A percentile compares a stretch with the other conserved stretches of the same genome.
Conservation (phyloP, 83 land plant genomes). For the Larix sibirica region DNA sequence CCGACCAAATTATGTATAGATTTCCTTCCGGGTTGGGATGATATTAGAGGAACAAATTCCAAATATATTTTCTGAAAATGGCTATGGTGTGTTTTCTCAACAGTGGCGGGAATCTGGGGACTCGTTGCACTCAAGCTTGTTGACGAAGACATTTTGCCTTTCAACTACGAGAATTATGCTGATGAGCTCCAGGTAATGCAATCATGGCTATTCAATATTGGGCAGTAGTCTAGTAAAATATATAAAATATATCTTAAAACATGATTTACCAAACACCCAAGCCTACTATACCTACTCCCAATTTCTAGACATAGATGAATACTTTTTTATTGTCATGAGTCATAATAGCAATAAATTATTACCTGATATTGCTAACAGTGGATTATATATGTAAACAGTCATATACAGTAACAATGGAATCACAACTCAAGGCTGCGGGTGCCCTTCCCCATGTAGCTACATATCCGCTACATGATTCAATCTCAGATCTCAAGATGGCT, state of each 20-base stretch:
- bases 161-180: slow-evolving; percentile 68
- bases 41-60: not conserved
- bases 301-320: too few relatives aligned
- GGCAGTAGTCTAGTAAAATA: too few relatives aligned
- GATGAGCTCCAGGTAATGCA: slow-evolving; percentile 54
- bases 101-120: slow-evolving; percentile 80
- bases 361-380: too few relatives aligned
- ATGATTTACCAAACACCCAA: too few relatives aligned
- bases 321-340: too few relatives aligned
- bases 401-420: not conserved
- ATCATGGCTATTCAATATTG: not conserved
- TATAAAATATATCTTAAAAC: too few relatives aligned
- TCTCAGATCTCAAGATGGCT: not conserved
- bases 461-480: not conserved
- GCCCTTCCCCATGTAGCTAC: not conserved
- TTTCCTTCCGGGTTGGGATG: not conserved
- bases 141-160: slow-evolving; percentile 65
- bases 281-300: too few relatives aligned
- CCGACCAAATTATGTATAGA: not conserved
- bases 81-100: not conserved
- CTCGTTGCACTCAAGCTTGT: slow-evolving; percentile 66
- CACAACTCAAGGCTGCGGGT: not conserved
- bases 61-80: not conserved
- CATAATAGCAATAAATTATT: too few relatives aligned
- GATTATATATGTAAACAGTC: not conserved